Base-by-base conservation (phyloP, 148 eudicot genomes). In the Arctostaphylos glauca region DNA sequence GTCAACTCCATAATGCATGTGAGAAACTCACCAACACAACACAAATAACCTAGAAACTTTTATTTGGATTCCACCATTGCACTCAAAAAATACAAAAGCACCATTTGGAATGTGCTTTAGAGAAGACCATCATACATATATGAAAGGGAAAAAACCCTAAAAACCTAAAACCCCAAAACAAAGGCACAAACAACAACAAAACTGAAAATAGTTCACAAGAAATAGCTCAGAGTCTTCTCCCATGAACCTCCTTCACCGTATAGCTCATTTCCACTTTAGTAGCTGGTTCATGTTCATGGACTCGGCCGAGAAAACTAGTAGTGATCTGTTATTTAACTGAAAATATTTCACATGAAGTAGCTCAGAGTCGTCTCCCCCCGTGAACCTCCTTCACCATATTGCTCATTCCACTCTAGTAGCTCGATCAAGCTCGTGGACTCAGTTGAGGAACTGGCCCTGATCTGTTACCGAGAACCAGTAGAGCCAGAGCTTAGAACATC, bases 221-320 rank as follows among this genome's bases (percentile, higher is more conserved):
- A 94, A 84, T 94, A 94, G 85, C 94, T 93, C 31, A 90, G 92
- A 55, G 92, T 77, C 75, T 68, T 90, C 90, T 91, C 87, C 77
- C 95, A 77, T 9, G 98, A 95, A 15, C 97, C 95, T 18, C 98
- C 97, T 82, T 95, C 97, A 9, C 98, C 97, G 23, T 95, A 95
- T 5, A 90, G 90, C 60, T 93, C 98, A 75, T 31, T 93, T 95
- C 98, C 98, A 95, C 54, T 93, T 94, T 66, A 89, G 88, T 81
- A 95, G 95, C 90, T 92, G 93, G 5, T 87, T 92, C 95, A 92
- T 93, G 88, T 93, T 95, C 46, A 77, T 85, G 5, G 97, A 91
- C 86, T 93, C 95, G 0, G 95, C 85, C 8, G 95, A 80, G 31
- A 31, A 66, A 72, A 60, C 82, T 80, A 41, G 82, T 46, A 49